phyloP scores from a whole-genome alignment of 495 filamentous ascomycete species.

The Penicillium arizonense region DNA sequence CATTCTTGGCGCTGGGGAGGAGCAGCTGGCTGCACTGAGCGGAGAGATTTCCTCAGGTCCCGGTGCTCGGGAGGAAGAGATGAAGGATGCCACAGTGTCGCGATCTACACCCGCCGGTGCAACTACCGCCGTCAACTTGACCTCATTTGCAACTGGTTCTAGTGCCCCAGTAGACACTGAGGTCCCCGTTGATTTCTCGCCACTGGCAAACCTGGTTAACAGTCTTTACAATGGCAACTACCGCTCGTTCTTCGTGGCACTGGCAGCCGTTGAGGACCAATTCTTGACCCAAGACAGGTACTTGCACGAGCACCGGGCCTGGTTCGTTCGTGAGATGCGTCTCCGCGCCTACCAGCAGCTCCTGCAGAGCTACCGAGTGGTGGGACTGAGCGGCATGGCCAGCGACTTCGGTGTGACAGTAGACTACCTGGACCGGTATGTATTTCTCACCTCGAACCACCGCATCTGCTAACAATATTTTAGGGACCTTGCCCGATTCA shows the following conservation, averaged over 20 bases:
- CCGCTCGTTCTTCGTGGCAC: constrained; percentile 84
- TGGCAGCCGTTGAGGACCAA: constrained; percentile 88
- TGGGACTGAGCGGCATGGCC: constrained; percentile 93
- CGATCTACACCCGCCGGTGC: constrained; percentile 54
- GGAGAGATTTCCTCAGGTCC: constrained; percentile 77
- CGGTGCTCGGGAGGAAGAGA: constrained; percentile 74
- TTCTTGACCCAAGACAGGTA: constrained; percentile 95
- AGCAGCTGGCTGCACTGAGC: constrained; percentile 73
- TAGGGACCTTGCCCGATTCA: constrained; percentile 95
- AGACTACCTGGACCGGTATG: constrained; percentile 89
- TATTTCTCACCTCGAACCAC: neutral
- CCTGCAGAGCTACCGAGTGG: constrained; percentile 96
- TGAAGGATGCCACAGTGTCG: constrained; percentile 59
- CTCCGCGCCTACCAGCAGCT: constrained; percentile 93
- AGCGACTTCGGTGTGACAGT: constrained; percentile 93
- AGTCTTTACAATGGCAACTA: constrained; percentile 92
- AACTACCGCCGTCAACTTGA: constrained; percentile 76
- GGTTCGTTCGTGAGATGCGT: constrained; percentile 98
- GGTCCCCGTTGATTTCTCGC: constrained; percentile 70
- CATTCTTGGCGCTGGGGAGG: constrained; percentile 84
- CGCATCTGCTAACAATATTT: constrained; percentile 11
- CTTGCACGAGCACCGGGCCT: constrained; percentile 86
- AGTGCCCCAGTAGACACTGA: constrained; percentile 72
- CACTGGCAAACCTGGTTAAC: constrained; percentile 84
- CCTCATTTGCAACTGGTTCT: constrained; percentile 66